A percentile compares a stretch with the other conserved stretches of the same genome.
phyloP scores from a whole-genome alignment of 345 rosid species.

The Ceriops tagal region DNA sequence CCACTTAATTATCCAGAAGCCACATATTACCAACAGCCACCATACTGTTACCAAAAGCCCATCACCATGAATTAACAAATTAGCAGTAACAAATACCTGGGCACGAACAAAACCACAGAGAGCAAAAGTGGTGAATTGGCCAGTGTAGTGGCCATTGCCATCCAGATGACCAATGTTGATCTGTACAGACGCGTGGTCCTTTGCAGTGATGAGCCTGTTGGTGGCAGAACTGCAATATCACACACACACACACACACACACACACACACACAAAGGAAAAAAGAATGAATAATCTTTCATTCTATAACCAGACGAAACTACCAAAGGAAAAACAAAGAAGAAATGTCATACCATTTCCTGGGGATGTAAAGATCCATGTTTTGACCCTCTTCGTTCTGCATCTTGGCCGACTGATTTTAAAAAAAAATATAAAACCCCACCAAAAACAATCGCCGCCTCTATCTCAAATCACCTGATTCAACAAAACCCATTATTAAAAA shows the following conservation, averaged over 20 bases:
- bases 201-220: slow-evolving; percentile 58
- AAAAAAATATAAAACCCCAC: neutral
- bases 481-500: neutral
- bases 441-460: neutral
- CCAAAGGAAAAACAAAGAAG: neutral
- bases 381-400: slow-evolving; percentile 88
- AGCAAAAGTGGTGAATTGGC: slow-evolving; percentile 46
- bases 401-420: slow-evolving; percentile 28
- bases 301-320: neutral
- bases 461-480: neutral
- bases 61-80: neutral
- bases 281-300: neutral
- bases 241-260: neutral
- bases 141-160: slow-evolving; percentile 44
- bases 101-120: slow-evolving; percentile 62
- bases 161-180: slow-evolving; percentile 57
- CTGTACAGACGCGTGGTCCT: slow-evolving; percentile 65
- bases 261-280: neutral
- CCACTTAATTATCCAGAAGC: too few relatives aligned
- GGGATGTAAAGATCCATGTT: slow-evolving; percentile 82
- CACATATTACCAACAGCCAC: too few relatives aligned
- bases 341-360: slow-evolving; percentile 57
- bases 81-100: slow-evolving; percentile 33
- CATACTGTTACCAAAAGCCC: too few relatives aligned
- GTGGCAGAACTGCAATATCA: slow-evolving; percentile 49